Conservation (phyloP, 768 basidiomycete genomes). For the Calocera viscosa region DNA sequence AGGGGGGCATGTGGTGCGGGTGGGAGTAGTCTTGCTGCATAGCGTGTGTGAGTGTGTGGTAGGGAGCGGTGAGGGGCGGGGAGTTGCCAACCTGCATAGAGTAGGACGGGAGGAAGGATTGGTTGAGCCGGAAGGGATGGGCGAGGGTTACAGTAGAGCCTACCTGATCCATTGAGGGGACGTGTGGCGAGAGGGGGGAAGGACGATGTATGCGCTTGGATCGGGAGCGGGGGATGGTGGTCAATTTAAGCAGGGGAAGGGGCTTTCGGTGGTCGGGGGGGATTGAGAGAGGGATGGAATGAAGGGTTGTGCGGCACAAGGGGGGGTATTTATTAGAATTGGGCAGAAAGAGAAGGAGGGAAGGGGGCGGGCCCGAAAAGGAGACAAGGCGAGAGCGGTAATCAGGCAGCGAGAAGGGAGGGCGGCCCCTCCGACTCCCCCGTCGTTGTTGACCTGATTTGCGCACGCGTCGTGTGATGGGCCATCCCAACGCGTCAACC, state of each 20-base stretch:
- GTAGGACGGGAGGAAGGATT: conserved; percentile 5
- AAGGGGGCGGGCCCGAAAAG: not conserved
- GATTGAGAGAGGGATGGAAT: not conserved
- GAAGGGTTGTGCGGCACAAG: not conserved
- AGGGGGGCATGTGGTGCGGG: not conserved
- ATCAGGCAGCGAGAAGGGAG: not conserved
- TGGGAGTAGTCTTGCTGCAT: conserved; percentile 9
- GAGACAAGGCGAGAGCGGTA: not conserved
- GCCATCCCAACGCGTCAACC: not conserved
- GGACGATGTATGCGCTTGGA: not conserved
- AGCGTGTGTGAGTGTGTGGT: conserved; percentile 1
- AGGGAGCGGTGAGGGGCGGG: not conserved
- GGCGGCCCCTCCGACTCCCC: not conserved
- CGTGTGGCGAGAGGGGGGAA: not conserved
- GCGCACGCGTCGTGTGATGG: not conserved
- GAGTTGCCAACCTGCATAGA: conserved; percentile 4
- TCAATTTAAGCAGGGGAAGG: not conserved
- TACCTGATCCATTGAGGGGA: conserved; percentile 5
- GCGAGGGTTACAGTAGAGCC: conserved; percentile 4
- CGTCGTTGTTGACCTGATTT: not conserved
- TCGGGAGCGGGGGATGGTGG: no score
- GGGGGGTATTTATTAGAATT: not conserved
- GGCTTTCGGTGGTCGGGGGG: not conserved
- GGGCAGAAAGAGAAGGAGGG: not conserved
- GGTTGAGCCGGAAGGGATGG: conserved; percentile 8